These are phyloP conservation scores for Fusarium sp. DNA, from an alignment of 2,329 filamentous ascomycete species.

Conservation along the genomic window DNA sequence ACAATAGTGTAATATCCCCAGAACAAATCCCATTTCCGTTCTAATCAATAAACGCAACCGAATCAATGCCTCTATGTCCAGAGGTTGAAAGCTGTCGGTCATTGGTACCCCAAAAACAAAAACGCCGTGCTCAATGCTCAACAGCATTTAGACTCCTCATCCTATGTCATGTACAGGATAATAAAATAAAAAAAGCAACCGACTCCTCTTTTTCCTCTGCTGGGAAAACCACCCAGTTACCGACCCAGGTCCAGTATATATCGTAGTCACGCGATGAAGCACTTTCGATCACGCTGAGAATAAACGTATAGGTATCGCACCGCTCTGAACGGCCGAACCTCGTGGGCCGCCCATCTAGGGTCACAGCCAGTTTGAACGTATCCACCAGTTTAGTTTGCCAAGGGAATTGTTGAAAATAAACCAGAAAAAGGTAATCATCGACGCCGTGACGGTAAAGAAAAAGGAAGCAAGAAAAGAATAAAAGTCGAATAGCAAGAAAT, in stretches of 20 bases:
- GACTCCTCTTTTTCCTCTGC: slow-evolving; percentile 42
- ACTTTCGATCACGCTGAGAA: slow-evolving; percentile 48
- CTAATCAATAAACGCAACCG: slow-evolving; percentile 11
- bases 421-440: slow-evolving; percentile 32
- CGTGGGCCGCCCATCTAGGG: slow-evolving; percentile 35
- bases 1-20: slow-evolving; percentile 28
- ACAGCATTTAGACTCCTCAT: slow-evolving; percentile 29
- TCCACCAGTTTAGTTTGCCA: slow-evolving; percentile 43
- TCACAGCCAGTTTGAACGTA: slow-evolving; percentile 36
- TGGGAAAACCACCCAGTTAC: slow-evolving; percentile 29
- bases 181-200: slow-evolving; percentile 36
- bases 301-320: slow-evolving; percentile 47
- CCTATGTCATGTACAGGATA: slow-evolving; percentile 36
- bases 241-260: slow-evolving; percentile 43
- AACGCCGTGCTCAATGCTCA: slow-evolving; percentile 40
- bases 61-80: slow-evolving; percentile 8
- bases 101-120: slow-evolving; percentile 16
- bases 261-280: slow-evolving; percentile 47
- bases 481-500: slow-evolving; percentile 1
- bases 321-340: slow-evolving; percentile 26
- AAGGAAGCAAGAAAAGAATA: slow-evolving; percentile 19
- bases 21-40: neutral
- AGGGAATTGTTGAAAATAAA: slow-evolving; percentile 42
- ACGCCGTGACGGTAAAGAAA: slow-evolving; percentile 42
- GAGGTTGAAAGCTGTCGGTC: slow-evolving; percentile 17